phyloP scores from a whole-genome alignment of 768 basidiomycete genomes.

The Collybia mongolica region DNA sequence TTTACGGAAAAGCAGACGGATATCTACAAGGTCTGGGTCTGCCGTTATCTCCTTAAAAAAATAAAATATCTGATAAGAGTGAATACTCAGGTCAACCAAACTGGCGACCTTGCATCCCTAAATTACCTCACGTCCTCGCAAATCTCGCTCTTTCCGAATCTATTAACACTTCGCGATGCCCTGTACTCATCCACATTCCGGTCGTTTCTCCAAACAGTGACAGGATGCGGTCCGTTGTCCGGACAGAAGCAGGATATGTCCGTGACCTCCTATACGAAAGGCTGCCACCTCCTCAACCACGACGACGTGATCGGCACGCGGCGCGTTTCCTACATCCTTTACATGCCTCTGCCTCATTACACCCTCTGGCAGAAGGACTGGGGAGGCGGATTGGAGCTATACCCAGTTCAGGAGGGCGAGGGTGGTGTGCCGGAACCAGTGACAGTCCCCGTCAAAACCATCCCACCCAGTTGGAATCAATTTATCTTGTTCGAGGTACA shows the following conservation, averaged over 20 bases:
- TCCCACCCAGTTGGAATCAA: constrained; percentile 87
- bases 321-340: constrained; percentile 94
- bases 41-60: neutral
- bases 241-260: constrained; percentile 95
- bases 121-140: constrained; percentile 80
- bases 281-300: constrained; percentile 94
- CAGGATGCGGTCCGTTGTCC: constrained; percentile 89
- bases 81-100: constrained; percentile 81
- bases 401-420: constrained; percentile 64
- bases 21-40: constrained; percentile 81
- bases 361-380: constrained; percentile 83
- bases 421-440: constrained; percentile 72
- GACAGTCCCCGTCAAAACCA: constrained; percentile 57
- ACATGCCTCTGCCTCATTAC: constrained; percentile 80
- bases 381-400: constrained; percentile 94
- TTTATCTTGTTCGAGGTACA: constrained; percentile 91
- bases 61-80: constrained; percentile 5
- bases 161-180: constrained; percentile 83
- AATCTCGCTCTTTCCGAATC: constrained; percentile 73
- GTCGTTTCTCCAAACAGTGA: constrained; percentile 78
- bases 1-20: constrained; percentile 97
- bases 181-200: constrained; percentile 88
- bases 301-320: constrained; percentile 97
- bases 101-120: constrained; percentile 93
- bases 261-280: constrained; percentile 86